Percentiles rank a stretch among this genome's conserved stretches.
Conservation (phyloP, 2,329 filamentous ascomycete genomes). For the Dichotomopilus funicola region DNA sequence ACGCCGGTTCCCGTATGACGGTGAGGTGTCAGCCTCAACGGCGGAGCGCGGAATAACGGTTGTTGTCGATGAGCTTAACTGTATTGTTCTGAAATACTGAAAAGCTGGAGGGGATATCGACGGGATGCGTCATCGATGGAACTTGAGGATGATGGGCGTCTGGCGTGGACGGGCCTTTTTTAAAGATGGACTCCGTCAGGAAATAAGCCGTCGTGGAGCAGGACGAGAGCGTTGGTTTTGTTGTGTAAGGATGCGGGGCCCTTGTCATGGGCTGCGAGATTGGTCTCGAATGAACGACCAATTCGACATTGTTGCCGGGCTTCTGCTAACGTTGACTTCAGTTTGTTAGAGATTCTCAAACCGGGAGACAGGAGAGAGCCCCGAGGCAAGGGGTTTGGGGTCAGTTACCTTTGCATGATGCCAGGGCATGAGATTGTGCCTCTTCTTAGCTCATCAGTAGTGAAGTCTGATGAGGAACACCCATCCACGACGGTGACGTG, state of each 20-base stretch:
- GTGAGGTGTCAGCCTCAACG: not conserved
- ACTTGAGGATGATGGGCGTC: too few species aligned
- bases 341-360: not conserved
- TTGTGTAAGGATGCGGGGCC: not conserved
- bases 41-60: not conserved
- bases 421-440: not conserved
- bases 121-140: too few species aligned
- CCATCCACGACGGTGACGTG: too few species aligned
- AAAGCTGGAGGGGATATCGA: too few species aligned
- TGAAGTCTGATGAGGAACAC: conserved; percentile 5
- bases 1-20: not conserved
- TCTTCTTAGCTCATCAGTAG: conserved; percentile 5
- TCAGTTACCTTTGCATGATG: not conserved
- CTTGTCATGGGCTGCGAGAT: not conserved
- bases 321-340: not conserved
- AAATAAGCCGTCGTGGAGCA: not conserved
- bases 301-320: not conserved
- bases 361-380: not conserved
- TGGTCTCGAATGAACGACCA: not conserved
- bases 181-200: not conserved
- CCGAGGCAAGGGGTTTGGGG: not conserved
- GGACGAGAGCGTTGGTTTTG: not conserved
- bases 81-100: too few species aligned
- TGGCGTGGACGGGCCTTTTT: too few species aligned
- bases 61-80: too few species aligned